phyloP scores from a whole-genome alignment of 345 rosid genomes.

The Aquilaria sinensis region DNA sequence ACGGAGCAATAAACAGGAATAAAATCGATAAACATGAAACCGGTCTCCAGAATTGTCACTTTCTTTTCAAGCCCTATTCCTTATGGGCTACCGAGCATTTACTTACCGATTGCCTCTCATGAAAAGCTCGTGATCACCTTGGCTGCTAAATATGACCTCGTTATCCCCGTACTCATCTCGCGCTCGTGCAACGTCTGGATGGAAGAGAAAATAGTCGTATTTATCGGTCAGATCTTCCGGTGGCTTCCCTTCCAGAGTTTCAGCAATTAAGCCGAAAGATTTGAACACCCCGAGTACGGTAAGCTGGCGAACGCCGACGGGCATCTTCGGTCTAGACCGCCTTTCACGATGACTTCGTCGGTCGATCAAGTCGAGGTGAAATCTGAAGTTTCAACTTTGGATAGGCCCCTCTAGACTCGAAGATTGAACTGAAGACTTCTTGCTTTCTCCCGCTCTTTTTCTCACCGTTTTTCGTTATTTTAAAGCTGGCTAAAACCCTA shows the following conservation, averaged over 20 bases:
- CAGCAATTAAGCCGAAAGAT: constrained; percentile 84
- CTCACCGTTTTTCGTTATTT: neutral
- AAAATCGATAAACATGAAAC: no score
- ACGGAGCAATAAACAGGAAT: no score
- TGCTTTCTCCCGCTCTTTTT: constrained; percentile 20
- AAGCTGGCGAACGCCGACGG: constrained; percentile 62
- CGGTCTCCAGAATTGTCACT: no score
- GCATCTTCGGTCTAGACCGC: constrained; percentile 24
- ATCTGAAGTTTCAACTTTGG: no score
- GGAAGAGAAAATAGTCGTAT: constrained; percentile 77
- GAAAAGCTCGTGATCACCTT: constrained; percentile 76
- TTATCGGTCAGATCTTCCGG: constrained; percentile 29
- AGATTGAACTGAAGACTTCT: neutral
- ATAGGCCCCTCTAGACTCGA: neutral
- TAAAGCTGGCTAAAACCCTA: constrained; percentile 12
- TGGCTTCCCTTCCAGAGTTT: constrained; percentile 68
- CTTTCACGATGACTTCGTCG: constrained; percentile 6
- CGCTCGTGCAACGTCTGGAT: constrained; percentile 47
- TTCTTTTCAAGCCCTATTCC: no score
- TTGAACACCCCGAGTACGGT: constrained; percentile 88
- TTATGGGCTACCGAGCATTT: neutral
- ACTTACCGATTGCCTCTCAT: constrained; percentile 63
- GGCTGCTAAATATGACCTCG: constrained; percentile 29
- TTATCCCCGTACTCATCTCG: constrained; percentile 26
- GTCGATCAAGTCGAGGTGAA: neutral